phyloP scores from a whole-genome alignment of 768 basidiomycete genomes.

The Mycena crocata region DNA sequence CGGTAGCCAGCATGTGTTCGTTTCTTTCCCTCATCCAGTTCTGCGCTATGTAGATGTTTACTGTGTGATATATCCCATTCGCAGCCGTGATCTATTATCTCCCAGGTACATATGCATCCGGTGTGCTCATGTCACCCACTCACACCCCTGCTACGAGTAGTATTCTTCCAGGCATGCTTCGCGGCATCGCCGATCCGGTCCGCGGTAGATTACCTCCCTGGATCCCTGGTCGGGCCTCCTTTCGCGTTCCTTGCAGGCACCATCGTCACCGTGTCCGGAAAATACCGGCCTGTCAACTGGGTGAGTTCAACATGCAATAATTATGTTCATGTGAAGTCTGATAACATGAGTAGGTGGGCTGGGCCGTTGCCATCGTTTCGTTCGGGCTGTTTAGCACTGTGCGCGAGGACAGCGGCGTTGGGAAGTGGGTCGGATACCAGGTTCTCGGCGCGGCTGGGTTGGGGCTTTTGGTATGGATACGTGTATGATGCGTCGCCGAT shows the following conservation, averaged over 20 bases:
- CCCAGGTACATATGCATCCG: slow-evolving; percentile 33
- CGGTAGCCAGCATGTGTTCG: slow-evolving; percentile 37
- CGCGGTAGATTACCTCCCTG: slow-evolving; percentile 49
- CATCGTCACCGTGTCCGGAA: slow-evolving; percentile 19
- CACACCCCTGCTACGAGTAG: slow-evolving; percentile 21
- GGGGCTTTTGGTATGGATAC: slow-evolving; percentile 3
- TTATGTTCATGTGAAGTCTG: no score
- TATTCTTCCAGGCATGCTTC: slow-evolving; percentile 59
- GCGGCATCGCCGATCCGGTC: slow-evolving; percentile 47
- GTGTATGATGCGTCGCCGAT: slow-evolving; percentile 30
- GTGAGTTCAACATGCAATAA: no score
- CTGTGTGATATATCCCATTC: not conserved
- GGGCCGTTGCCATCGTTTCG: slow-evolving; percentile 50
- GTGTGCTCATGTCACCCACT: no score
- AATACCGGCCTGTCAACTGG: slow-evolving; percentile 48
- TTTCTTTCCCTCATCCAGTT: not conserved
- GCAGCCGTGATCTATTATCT: slow-evolving; percentile 45
- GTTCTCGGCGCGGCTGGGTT: slow-evolving; percentile 26
- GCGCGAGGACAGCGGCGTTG: slow-evolving; percentile 28
- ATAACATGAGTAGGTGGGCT: no score
- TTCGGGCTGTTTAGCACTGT: slow-evolving; percentile 46
- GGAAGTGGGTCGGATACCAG: slow-evolving; percentile 42
- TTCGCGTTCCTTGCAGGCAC: slow-evolving; percentile 50
- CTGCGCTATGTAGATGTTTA: not conserved
- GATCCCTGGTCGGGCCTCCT: slow-evolving; percentile 49